These are phyloP conservation scores for Chenopodium formosanum DNA, from an alignment of 148 eudicot genomes.

Conservation along the genomic window DNA sequence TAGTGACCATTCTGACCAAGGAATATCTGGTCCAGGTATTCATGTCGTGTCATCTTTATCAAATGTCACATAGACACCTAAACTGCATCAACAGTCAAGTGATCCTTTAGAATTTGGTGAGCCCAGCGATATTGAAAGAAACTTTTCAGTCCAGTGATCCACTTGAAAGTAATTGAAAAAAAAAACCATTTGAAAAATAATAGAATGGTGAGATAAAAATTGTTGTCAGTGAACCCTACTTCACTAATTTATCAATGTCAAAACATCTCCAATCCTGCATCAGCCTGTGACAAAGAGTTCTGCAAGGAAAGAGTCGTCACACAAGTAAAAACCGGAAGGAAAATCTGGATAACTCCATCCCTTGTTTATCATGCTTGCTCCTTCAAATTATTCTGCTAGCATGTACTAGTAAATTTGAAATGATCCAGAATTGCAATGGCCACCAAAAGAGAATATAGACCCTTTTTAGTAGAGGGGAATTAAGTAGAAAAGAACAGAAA, in stretches of 20 bases:
- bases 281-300: slow-evolving; percentile 30
- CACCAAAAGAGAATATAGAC: background rate
- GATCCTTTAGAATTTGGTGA: slow-evolving; percentile 44
- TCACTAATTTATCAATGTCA: slow-evolving; percentile 23
- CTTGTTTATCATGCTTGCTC: background rate
- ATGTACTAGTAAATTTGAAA: background rate
- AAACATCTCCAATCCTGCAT: slow-evolving; percentile 36
- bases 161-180: too few species aligned
- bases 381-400: slow-evolving; percentile 8
- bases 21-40: slow-evolving; percentile 19
- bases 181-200: too few species aligned
- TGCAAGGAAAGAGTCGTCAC: slow-evolving; percentile 48
- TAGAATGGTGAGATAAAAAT: background rate
- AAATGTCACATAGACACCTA: slow-evolving; percentile 24
- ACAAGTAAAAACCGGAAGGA: slow-evolving; percentile 23
- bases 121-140: background rate
- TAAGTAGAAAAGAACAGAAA: too few species aligned
- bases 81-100: slow-evolving; percentile 5
- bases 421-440: background rate
- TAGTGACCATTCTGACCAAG: slow-evolving; percentile 23
- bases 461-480: too few species aligned
- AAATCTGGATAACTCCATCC: slow-evolving; percentile 13
- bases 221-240: slow-evolving; percentile 22
- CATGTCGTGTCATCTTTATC: slow-evolving; percentile 26
- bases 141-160: too few species aligned